Conservation (phyloP, 441 rosid genomes). For the Erodium moschatum region DNA sequence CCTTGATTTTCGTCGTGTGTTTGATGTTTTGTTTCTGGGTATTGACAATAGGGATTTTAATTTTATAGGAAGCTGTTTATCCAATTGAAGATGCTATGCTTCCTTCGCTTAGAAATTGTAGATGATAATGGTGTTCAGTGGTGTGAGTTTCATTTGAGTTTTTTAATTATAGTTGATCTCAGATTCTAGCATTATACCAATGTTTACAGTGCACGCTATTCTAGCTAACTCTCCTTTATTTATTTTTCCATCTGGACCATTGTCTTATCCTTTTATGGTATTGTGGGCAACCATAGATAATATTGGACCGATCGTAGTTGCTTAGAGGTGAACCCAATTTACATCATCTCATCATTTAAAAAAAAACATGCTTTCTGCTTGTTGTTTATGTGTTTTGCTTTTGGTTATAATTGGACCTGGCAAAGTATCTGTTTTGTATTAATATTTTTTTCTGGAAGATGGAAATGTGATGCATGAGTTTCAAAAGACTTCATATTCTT, state of each 20-base stretch:
- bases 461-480: too few relatives aligned
- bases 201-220: background rate
- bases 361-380: background rate
- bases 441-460: too few relatives aligned
- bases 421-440: background rate
- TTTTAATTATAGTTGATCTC: background rate
- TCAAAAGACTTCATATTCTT: background rate
- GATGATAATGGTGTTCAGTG: background rate
- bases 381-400: background rate
- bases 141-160: background rate
- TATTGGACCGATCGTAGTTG: background rate
- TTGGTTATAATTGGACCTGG: background rate
- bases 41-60: background rate
- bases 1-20: background rate
- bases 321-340: background rate
- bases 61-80: background rate
- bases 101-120: background rate
- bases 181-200: background rate
- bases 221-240: background rate
- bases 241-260: background rate
- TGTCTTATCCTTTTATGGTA: background rate
- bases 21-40: conserved; percentile 2
- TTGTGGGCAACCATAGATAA: background rate
- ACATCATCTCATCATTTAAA: background rate
- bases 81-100: background rate